Evolutionary conservation across 768 basidiomycete genomes (phyloP).

Genomic region (Atractiella rhizophila): DNA sequence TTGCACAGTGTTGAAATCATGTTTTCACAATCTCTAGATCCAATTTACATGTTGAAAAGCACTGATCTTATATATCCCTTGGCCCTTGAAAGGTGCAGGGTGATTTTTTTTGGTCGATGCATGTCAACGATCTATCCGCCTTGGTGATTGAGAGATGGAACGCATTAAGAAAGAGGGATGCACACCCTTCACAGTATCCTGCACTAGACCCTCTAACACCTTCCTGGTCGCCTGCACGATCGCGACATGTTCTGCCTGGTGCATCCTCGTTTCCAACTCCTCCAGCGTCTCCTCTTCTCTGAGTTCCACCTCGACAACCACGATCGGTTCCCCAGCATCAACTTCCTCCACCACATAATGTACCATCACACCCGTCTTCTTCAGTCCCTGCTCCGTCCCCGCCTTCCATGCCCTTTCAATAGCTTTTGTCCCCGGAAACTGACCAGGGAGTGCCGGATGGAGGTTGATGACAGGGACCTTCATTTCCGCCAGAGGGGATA

Average conservation of each 20-base stretch:
- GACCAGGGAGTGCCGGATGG: constrained; percentile 81
- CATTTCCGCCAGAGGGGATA: constrained; percentile 28
- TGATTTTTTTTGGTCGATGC: no score
- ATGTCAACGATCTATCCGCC: no score
- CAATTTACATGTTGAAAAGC: no score
- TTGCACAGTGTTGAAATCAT: no score
- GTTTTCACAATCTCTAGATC: no score
- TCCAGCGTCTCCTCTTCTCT: constrained; percentile 43
- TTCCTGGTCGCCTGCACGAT: constrained; percentile 64
- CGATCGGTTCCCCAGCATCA: constrained; percentile 65
- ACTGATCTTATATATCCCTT: no score
- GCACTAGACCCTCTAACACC: constrained; percentile 30
- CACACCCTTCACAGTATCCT: no score
- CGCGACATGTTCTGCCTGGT: constrained; percentile 60
- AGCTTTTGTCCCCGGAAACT: constrained; percentile 76
- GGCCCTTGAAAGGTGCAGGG: no score
- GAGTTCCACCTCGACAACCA: constrained; percentile 55
- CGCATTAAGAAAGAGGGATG: no score
- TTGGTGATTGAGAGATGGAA: no score
- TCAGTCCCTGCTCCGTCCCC: constrained; percentile 52
- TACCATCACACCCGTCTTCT: constrained; percentile 63
- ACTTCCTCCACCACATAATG: constrained; percentile 82
- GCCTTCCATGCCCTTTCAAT: constrained; percentile 73
- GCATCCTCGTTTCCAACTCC: constrained; percentile 49
- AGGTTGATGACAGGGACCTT: constrained; percentile 74